Evolutionary conservation across 2,329 filamentous ascomycete species (phyloP), one percentile per base, ranked within the genome.

Genomic region (Herpotrichia juniperi): DNA sequence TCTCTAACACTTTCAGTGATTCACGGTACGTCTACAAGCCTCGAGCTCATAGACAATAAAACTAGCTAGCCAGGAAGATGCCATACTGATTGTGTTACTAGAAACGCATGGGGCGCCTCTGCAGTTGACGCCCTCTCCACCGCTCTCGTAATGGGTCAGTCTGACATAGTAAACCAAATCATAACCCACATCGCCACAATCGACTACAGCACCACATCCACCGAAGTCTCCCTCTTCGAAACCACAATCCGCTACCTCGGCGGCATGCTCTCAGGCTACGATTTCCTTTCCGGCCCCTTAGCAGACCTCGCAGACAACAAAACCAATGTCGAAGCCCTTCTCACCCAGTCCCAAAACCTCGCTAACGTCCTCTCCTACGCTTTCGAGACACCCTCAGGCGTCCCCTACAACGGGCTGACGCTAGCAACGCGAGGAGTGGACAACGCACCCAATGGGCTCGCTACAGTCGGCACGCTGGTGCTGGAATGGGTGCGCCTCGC

Each of bases 241-340:
- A 96, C 91, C 0, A 96, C 90, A 0, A 96, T 96, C 66, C 87
- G 92, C 24, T 96, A 96, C 64, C 76, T 96, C 1, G 92, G 85
- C 9, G 92, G 91, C 14, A 80, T 96, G 63, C 68, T 96, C 8
- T 89, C 91, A 2, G 90, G 80, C 3, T 88, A 90, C 62, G 88
- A 91, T 67, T 80, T 96, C 43, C 76, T 96, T 42, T 87, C 78
- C 1, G 89, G 89, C 0, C 88, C 88, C 1, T 78, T 87, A 16
- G 75, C 79, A 14, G 58, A 79, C 26, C 74, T 87, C 12, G 79
- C 80, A 40, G 65, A 73, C 8, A 75, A 82, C 51, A 51, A 62
- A 31, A 49, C 67, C 4, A 79, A 81, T 4, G 80, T 91, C 1
- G 77, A 85, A 3, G 73, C 74, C 0, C 78, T 96, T 1, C 78